Base-by-base conservation (phyloP, 2,329 filamentous ascomycete species). In the Ophiocordyceps camponoti-floridani region DNA sequence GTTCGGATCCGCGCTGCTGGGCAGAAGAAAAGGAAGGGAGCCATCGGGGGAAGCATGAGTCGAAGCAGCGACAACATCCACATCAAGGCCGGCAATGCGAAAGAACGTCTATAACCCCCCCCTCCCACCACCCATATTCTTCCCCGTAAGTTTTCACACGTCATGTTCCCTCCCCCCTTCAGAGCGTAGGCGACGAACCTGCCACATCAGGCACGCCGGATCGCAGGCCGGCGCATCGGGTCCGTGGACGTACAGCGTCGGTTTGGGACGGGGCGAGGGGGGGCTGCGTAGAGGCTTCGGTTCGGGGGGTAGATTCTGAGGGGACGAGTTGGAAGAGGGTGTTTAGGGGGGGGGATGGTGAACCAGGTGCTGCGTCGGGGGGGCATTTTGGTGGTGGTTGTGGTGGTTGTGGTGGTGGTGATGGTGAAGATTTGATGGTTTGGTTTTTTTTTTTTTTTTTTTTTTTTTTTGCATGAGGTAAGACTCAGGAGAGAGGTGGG, bases 1-100 rank as follows among this genome's bases (percentile, higher is more conserved):
- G 16, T 49, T 49, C 13, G 49, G 50, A 18, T 47, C 42, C 53
- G 55, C 48, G 12, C 53, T 51, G 27, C 60, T 50, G 10, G 84
- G 81, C 9, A 89, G 71, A 40, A 98, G 72, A 63, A 94, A 96
- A 0, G 91, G 91, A 13, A 96, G 72, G n/a, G 79, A 72, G 47
- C 89, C 88, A 19, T 80, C 82, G 0, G 89, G 89, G 2, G 88
- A 94, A 44, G 89, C 87, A 66, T 96, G 91, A 61, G 96, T 96
- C 53, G 77, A 94, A 4, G 87, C 93, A 4, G 84, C 65, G 7
- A 77, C 66, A 44, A 81, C 66, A 44, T 68, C 67, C 59, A 88
- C 82, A 4, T 76, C 63, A 47, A 94, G 68, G 38, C 73, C 73
- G 43, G 78, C 73, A 54, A 95, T 84, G 54, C 77, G 84, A 49